Evolutionary conservation across 257 asterid species (phyloP).

Genomic region (Penstemon eatonii): DNA sequence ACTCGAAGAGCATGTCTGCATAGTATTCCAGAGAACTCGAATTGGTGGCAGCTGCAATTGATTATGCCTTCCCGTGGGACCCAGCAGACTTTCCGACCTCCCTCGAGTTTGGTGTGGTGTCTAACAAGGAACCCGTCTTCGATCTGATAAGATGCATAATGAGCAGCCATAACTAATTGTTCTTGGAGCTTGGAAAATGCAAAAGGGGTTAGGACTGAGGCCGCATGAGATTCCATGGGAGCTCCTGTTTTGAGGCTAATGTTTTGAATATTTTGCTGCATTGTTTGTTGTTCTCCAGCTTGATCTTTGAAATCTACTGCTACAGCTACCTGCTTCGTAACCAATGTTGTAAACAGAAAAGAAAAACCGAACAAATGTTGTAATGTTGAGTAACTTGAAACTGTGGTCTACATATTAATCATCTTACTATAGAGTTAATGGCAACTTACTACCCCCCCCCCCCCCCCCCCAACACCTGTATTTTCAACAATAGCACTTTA

Average conservation of each 20-base stretch:
- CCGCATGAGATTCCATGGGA: conserved; percentile 99
- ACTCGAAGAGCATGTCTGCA: conserved; percentile 93
- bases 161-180: conserved; percentile 87
- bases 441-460: no score
- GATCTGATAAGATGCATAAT: conserved; percentile 82
- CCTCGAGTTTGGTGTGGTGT: conserved; percentile 91
- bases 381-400: no score
- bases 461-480: no score
- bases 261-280: conserved; percentile 96
- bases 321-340: conserved; percentile 70
- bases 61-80: conserved; percentile 79
- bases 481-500: no score
- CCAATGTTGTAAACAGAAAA: conserved; percentile 1
- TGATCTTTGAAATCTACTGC: conserved; percentile 92
- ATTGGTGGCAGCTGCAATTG: conserved; percentile 90
- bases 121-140: conserved; percentile 81
- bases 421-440: no score
- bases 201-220: conserved; percentile 80
- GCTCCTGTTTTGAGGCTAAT: conserved; percentile 94
- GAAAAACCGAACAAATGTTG: no score
- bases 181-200: conserved; percentile 96
- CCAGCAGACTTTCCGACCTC: conserved; percentile 93
- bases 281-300: conserved; percentile 91
- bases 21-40: conserved; percentile 89
- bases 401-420: no score